Evolutionary conservation across 768 basidiomycete species (phyloP).

Genomic region (Hirschioporus abietinus): DNA sequence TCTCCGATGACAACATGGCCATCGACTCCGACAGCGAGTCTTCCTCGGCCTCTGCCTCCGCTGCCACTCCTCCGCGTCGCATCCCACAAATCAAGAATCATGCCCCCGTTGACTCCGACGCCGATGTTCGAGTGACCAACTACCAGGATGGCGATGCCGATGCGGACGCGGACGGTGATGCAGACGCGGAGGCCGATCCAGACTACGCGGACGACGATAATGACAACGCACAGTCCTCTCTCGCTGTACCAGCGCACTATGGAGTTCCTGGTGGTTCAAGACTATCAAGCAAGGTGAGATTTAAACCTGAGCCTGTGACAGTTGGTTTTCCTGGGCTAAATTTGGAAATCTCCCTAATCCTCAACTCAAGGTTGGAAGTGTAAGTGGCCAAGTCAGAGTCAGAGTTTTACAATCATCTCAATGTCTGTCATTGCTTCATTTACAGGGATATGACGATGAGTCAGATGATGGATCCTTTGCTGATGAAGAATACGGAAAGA

Average conservation of each 20-base stretch:
- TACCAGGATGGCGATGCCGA: slow-evolving; percentile 18
- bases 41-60: background rate
- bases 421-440: slow-evolving; percentile 19
- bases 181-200: slow-evolving; percentile 54
- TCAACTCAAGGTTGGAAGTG: slow-evolving; percentile 4
- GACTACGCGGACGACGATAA: slow-evolving; percentile 52
- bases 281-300: slow-evolving; percentile 23
- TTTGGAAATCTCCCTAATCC: slow-evolving; percentile 13
- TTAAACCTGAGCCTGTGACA: slow-evolving; percentile 45
- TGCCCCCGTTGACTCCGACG: background rate
- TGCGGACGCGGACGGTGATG: slow-evolving; percentile 27
- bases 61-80: background rate
- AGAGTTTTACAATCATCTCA: slow-evolving; percentile 25
- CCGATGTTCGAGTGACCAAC: slow-evolving; percentile 2
- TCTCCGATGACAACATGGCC: slow-evolving; percentile 55
- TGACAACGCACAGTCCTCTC: slow-evolving; percentile 10
- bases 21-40: slow-evolving; percentile 48
- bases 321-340: slow-evolving; percentile 23
- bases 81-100: background rate
- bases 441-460: slow-evolving; percentile 56
- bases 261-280: slow-evolving; percentile 14
- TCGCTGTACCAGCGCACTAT: slow-evolving; percentile 11
- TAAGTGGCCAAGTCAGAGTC: slow-evolving; percentile 16
- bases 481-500: slow-evolving; percentile 70
- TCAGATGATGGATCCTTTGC: slow-evolving; percentile 76